Conservation (phyloP, 495 filamentous ascomycete species). For the Cairneyella variabilis region DNA sequence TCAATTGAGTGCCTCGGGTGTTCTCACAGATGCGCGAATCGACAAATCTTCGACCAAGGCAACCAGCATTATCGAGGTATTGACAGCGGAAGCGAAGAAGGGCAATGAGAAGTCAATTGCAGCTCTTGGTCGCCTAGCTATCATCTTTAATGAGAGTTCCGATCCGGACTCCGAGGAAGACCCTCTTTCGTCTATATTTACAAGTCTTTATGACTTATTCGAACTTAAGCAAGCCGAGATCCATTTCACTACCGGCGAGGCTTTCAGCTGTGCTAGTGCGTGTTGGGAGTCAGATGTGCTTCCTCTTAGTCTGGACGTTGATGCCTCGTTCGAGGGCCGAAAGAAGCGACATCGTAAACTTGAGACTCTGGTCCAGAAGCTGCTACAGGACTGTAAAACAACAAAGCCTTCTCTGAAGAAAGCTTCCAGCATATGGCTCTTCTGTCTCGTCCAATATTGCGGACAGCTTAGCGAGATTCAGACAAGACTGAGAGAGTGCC, state of each 20-base stretch:
- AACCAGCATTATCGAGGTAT: conserved; percentile 47
- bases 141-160: conserved; percentile 41
- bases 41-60: conserved; percentile 16
- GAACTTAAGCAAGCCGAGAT: conserved; percentile 79
- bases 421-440: conserved; percentile 87
- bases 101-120: conserved; percentile 78
- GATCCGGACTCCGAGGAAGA: conserved; percentile 26
- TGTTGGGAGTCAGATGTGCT: conserved; percentile 69
- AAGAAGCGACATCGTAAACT: conserved; percentile 45
- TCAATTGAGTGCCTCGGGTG: conserved; percentile 68
- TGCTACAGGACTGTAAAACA: conserved; percentile 68
- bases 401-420: conserved; percentile 85
- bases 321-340: conserved; percentile 27
- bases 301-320: conserved; percentile 45
- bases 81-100: conserved; percentile 64
- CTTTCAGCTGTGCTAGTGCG: conserved; percentile 67
- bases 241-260: conserved; percentile 86
- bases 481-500: conserved; percentile 67
- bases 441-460: conserved; percentile 90
- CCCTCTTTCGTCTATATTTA: conserved; percentile 38
- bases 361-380: conserved; percentile 55
- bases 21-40: conserved; percentile 35
- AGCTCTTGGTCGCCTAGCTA: conserved; percentile 63
- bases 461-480: conserved; percentile 70
- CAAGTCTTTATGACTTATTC: conserved; percentile 68